These are phyloP conservation scores for Phytophthora chlamydospora DNA, from an alignment of 352 stramenopile species.

Conservation along the genomic window DNA sequence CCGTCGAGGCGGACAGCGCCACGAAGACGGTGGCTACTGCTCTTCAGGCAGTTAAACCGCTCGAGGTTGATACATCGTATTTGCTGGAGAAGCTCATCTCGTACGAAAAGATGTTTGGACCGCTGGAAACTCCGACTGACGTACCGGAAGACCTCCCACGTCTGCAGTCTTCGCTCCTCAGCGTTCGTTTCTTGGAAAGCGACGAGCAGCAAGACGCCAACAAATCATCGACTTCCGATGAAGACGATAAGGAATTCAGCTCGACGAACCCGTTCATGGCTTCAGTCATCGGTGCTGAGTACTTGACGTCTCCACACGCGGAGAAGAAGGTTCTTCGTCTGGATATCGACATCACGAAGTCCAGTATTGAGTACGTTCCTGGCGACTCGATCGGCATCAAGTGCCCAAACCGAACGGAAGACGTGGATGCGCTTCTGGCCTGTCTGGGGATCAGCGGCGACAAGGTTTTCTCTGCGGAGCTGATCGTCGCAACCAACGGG, in stretches of 20 bases:
- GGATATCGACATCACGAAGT: constrained; percentile 51
- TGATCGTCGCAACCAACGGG: constrained; percentile 29
- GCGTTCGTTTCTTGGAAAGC: constrained; percentile 43
- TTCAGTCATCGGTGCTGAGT: constrained; percentile 46
- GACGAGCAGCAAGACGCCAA: constrained; percentile 18
- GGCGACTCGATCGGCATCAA: constrained; percentile 89
- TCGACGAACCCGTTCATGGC: constrained; percentile 59
- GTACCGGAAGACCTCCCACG: constrained; percentile 57
- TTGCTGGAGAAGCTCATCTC: constrained; percentile 54
- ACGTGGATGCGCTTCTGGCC: constrained; percentile 71
- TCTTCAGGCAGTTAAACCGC: neutral
- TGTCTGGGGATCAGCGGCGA: constrained; percentile 51
- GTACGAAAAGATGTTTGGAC: constrained; percentile 70
- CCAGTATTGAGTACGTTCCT: constrained; percentile 69
- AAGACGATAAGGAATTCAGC: constrained; percentile 41
- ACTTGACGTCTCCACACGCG: constrained; percentile 51
- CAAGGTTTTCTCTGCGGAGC: constrained; percentile 44
- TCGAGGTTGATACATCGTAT: constrained; percentile 19
- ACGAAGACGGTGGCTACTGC: neutral
- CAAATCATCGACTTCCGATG: constrained; percentile 1
- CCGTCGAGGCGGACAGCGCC: neutral
- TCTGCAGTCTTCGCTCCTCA: constrained; percentile 58
- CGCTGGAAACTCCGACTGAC: constrained; percentile 38
- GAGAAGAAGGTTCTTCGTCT: constrained; percentile 68
- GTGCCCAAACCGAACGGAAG: constrained; percentile 74